phyloP scores from a whole-genome alignment of 148 eudicot species.

The Rhododendron ovatum region DNA sequence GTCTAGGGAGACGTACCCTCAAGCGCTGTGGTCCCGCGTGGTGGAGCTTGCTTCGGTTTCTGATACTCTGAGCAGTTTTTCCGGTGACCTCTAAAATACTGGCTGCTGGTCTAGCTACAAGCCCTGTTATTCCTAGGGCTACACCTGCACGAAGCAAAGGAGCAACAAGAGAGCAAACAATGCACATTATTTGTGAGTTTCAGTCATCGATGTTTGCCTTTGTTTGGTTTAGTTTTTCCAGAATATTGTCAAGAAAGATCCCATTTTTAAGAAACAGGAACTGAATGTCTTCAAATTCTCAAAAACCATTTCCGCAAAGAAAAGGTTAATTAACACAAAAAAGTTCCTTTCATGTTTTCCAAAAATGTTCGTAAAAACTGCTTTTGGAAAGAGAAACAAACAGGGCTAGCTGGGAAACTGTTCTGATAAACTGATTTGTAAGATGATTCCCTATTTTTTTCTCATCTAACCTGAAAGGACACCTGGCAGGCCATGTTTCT shows the following conservation, averaged over 20 bases:
- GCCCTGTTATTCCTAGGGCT: slow-evolving; percentile 90
- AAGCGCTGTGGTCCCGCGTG: slow-evolving; percentile 49
- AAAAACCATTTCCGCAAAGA: neutral
- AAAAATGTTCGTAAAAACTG: neutral
- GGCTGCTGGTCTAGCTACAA: slow-evolving; percentile 95
- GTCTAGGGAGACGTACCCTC: slow-evolving; percentile 89
- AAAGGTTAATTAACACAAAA: neutral
- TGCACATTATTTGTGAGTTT: neutral
- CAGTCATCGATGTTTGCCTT: neutral
- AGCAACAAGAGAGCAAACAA: neutral
- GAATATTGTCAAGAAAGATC: neutral
- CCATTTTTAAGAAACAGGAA: neutral
- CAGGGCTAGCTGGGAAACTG: neutral
- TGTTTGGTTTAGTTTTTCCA: neutral
- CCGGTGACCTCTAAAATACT: slow-evolving; percentile 95
- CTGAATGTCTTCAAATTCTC: neutral
- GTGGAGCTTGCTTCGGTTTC: slow-evolving; percentile 80
- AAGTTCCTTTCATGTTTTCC: neutral
- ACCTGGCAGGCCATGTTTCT: slow-evolving; percentile 89
- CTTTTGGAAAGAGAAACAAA: neutral
- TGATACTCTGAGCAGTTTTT: slow-evolving; percentile 91
- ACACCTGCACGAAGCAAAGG: slow-evolving; percentile 49
- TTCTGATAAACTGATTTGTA: neutral
- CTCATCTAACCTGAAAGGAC: slow-evolving; percentile 69
- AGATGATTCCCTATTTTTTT: neutral